Evolutionary conservation across 1,284 basidiomycete genomes (phyloP), one percentile per base, ranked within the genome.

Genomic region (Rhizoctonia solani): DNA sequence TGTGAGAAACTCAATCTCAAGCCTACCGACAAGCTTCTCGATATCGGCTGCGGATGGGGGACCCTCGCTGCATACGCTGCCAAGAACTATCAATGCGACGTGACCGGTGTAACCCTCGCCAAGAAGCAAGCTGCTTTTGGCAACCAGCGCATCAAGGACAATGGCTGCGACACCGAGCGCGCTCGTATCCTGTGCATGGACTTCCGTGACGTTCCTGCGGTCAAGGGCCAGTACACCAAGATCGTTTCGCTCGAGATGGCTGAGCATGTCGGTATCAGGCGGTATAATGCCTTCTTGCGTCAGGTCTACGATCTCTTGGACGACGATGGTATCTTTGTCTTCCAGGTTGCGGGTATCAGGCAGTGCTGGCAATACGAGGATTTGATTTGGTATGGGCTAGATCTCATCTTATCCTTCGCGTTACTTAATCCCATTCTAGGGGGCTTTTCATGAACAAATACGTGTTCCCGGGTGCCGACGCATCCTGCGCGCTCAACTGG

Each of bases 191-290:
- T 98, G 61, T 98, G 96, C 83, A 88, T 87, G 76, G 97, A 99
- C 79, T 98, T 93, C 79, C 87, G 96, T 41, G 93, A 98, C 69
- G 92, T 98, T 72, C 94, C 94, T 41, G 85, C 86, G 52, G 85
- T 86, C 27, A 83, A 85, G 67, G 91, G 88, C 66, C 86, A 86
- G 67, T 99, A 90, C 77, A 90, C 87, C 76, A 99, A 99, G 83
- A 99, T 99, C 71, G 93, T 96, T 58, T 90, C 88, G 73, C 84
- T 99, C 73, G 96, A 99, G 80, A 99, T 99, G 96, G 96, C 96
- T 39, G 97, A 99, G 86, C 95, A 98, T 75, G 97, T 99, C 71
- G 96, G 96, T 68, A 88, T 99, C 76, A 88, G 93, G 72, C 90
- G 94, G 69, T 99, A 99, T 78, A 84, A 85, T 53, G 79, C 88